Base-by-base conservation (phyloP, 2,329 filamentous ascomycete genomes). In the Botrytis squamosa region DNA sequence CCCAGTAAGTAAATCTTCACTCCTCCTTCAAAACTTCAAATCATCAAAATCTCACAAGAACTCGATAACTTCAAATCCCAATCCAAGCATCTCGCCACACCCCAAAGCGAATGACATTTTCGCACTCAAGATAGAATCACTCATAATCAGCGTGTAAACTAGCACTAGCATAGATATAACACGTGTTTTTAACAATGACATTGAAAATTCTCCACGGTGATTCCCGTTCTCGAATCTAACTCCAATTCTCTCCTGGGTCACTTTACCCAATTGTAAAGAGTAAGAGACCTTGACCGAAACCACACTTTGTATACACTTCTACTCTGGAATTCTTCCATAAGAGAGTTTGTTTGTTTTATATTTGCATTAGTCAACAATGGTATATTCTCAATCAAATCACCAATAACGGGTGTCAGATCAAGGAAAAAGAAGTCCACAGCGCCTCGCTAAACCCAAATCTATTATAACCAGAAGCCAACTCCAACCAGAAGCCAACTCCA, bases 21-120 rank as follows among this genome's bases (percentile, higher is more conserved):
- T 18, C n/a, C 6, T 18, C 0, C 6, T 18, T 1, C n/a, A 16
- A 29, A 0, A 29, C n/a, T 16, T 29, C 14, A 3, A 8, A 4
- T 0, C 3, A 55, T 55, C n/a, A 4, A 18, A 29, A 5, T 7
- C 0, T 0, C 1, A 29, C 25, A 29, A 29, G 3, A 55, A 8
- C 14, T 55, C 52, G 6, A 29, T 18, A 29, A 3, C 6, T 4
- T n/a, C 52, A 29, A 55, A 7, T 6, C 6, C 14, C 52, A 18
- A 29, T 18, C 52, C 14, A 55, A 18, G 16, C 29, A 1, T 29
- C 52, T 18, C 8, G 14, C n/a, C 52, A 29, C 14, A n/a, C 14
- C 3, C 1, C 52, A 29, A 33, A 29, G 1, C 1, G 0, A 33
- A 57, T 57, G 14, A 1, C 6, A 57, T 57, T 57, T 7, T 29